Evolutionary conservation across 768 basidiomycete species (phyloP).

Genomic region (Jaapia argillacea): DNA sequence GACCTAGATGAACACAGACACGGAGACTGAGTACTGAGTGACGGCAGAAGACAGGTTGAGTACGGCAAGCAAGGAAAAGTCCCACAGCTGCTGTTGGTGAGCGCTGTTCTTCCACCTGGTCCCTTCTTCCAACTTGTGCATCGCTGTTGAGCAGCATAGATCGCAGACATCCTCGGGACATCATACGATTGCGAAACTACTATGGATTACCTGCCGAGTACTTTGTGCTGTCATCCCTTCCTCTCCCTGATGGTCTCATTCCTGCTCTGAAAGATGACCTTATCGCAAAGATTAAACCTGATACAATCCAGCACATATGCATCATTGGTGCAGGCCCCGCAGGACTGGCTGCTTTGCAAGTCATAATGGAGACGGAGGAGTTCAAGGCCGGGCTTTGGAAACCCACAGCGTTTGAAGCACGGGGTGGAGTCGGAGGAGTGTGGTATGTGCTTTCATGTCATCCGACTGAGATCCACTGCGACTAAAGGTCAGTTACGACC

Average conservation of each 20-base stretch:
- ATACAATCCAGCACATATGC: slow-evolving; percentile 37
- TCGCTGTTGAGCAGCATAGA: too few species aligned
- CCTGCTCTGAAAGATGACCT: neutral
- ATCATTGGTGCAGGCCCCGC: slow-evolving; percentile 72
- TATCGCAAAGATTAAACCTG: neutral
- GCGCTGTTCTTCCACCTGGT: too few species aligned
- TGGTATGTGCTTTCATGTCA: slow-evolving; percentile 40
- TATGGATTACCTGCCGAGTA: neutral
- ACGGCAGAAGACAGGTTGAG: too few species aligned
- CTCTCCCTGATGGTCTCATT: neutral
- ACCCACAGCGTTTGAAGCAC: slow-evolving; percentile 52
- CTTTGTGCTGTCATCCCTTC: neutral
- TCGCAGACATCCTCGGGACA: too few species aligned
- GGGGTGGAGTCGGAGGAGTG: slow-evolving; percentile 61
- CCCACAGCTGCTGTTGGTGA: too few species aligned
- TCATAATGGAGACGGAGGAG: slow-evolving; percentile 48
- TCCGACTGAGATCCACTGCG: neutral
- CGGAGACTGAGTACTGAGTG: too few species aligned
- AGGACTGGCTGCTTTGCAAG: slow-evolving; percentile 63
- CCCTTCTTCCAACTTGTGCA: too few species aligned
- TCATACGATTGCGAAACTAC: too few species aligned
- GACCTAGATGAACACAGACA: too few species aligned
- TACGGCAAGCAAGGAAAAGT: too few species aligned
- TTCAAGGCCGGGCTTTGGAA: slow-evolving; percentile 53
- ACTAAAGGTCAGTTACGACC: neutral